Evolutionary conservation across 352 stramenopile genomes (phyloP), one percentile per base, ranked within the genome.

Genomic region (Phytophthora rubi): DNA sequence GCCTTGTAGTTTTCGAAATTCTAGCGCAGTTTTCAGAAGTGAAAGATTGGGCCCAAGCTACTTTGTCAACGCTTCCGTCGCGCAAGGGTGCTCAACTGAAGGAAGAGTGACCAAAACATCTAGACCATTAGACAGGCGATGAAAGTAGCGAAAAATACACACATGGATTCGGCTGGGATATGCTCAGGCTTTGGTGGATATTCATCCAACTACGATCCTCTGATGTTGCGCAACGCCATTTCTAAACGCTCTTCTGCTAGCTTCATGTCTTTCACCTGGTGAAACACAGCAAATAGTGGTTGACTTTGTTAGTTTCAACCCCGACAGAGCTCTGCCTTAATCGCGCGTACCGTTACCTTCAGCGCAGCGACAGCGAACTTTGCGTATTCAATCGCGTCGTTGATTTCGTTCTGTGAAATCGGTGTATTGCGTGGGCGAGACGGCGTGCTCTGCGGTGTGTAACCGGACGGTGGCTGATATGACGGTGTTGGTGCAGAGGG

Each of bases 291-390:
- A 49, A 37, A 32, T 30, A 61, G 10, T 18, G 4, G 13, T 37
- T 39, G 33, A 37, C 26, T 0, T 52, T 8, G 48, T 68, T 30
- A 12, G 18, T 9, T 12, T 28, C 15, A 47, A 44, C 37, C 21
- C 21, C 42, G 35, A 37, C 30, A n/a, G 4, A 8, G 21, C 33
- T 39, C 13, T 15, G 35, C 16, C 13, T 3, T 55, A 44, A 12
- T 44, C 23, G 7, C 47, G 47, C 55, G 35, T 75, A 92, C 86
- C 80, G 94, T 94, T 75, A 92, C 86, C 80, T 96, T 94, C 23
- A 96, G 70, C 18, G 88, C 86, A 28, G 88, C 88, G 52, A 92
- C 74, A 4, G 88, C 88, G 42, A 96, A 96, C 66, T 94, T 94
- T 13, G 85, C 82, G 42, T 77, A 93, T 59, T 96, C 88, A 53